Base-by-base conservation (phyloP, 2,329 filamentous ascomycete genomes). In the Epichloe gansuensis region DNA sequence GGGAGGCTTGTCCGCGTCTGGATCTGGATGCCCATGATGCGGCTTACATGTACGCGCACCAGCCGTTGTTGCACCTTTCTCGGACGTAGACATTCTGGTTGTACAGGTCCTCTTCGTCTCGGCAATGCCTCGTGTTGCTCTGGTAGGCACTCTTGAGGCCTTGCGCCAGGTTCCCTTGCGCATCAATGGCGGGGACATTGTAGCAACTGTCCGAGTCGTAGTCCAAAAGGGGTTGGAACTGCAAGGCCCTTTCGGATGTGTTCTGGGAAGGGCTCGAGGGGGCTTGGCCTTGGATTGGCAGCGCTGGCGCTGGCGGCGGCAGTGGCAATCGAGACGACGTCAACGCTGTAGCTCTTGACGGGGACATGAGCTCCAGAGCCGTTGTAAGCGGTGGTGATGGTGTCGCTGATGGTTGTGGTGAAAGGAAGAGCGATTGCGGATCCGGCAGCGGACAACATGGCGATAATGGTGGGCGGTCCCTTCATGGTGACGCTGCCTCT, bases 111-210 rank as follows among this genome's bases (percentile, higher is more conserved):
- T 38, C 17, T 2, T 46, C n/a, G 15, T 56, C 50, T 31, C 60
- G 58, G 52, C 59, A 62, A 12, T 50, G 46, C 8, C 41, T 37
- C 12, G 47, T 50, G 46, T 51, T 52, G 12, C 28, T 34, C 3
- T 38, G 38, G 42, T 48, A 42, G 28, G 9, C 4, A 38, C 8
- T 28, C 25, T 12, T n/a, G 8, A 67, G 61, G 1, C 67, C 67
- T 1, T 58, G 51, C 46, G 59, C 59, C 31, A 66, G 59, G 13
- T 61, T 62, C 21, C 66, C 65, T 21, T 64, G 48, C 9, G 62
- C 57, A 34, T 60, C 65, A 46, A 70, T 67, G 28, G 67, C 67
- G 13, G 65, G 62, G 3, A 62, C 63, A 34, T 58, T 58, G 46
- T 56, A 58, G 52, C 56, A 58, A 47, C 56, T 55, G 50, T 58